Percentiles rank a stretch among this genome's conserved stretches.
phyloP scores from a whole-genome alignment of 192 early-diverging fungal species.

The Spizellomyces punctatus region DNA sequence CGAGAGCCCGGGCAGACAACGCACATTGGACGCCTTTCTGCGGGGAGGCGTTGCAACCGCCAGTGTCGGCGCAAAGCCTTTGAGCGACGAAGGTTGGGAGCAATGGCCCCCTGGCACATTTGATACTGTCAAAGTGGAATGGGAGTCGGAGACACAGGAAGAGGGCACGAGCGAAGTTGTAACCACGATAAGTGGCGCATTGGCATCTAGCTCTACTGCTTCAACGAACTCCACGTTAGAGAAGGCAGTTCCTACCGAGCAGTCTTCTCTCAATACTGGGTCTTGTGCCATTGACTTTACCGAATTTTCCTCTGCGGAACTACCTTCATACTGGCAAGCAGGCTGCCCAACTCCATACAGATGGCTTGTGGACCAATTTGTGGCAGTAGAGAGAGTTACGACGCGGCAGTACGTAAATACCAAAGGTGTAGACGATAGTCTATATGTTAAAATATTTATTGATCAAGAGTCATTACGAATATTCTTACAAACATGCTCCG shows the following conservation, averaged over 20 bases:
- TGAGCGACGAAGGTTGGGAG: not conserved
- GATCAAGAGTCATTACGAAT: slow-evolving; percentile 23
- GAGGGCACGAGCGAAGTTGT: not conserved
- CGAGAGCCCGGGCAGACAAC: too few species aligned
- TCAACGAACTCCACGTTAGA: not conserved
- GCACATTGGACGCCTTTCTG: too few species aligned
- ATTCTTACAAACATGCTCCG: slow-evolving; percentile 27
- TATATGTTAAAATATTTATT: not conserved
- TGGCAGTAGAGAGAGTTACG: not conserved
- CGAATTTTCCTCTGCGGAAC: slow-evolving; percentile 2
- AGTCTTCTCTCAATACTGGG: not conserved
- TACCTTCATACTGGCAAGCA: slow-evolving; percentile 15
- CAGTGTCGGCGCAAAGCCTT: not conserved
- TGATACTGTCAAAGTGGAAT: not conserved
- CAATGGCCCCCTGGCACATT: not conserved
- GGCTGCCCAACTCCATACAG: slow-evolving; percentile 19
- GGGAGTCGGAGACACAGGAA: not conserved
- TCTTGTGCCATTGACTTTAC: not conserved
- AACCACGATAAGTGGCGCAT: not conserved
- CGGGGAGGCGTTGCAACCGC: too few species aligned
- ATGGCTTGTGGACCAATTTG: slow-evolving; percentile 28
- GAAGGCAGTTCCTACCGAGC: not conserved
- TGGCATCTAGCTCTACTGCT: not conserved
- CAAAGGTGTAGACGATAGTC: not conserved
- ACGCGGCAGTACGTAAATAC: slow-evolving; percentile 16